Evolutionary conservation across 805 yeast genomes (phyloP).

Genomic region (Kodamaea neixiangensis): DNA sequence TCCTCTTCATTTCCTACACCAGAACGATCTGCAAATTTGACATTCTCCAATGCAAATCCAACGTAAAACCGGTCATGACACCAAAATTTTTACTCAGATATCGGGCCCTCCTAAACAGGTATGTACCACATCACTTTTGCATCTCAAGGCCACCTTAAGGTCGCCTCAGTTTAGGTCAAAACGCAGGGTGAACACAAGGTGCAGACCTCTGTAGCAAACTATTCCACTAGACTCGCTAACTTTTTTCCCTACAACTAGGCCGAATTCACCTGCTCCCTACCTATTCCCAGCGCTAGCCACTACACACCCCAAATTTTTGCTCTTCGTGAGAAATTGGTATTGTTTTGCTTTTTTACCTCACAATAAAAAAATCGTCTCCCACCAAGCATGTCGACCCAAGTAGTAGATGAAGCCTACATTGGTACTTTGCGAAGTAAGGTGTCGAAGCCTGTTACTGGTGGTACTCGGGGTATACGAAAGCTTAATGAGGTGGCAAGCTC

Average conservation of each 20-base stretch:
- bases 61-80: not conserved
- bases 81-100: not conserved
- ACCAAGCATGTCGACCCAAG: conserved; percentile 9
- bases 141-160: not conserved
- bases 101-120: not conserved
- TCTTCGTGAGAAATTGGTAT: not conserved
- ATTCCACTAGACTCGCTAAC: not conserved
- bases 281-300: not conserved
- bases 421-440: not conserved
- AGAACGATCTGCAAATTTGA: not conserved
- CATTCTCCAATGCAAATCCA: not conserved
- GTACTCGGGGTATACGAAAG: not conserved
- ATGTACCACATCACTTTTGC: not conserved
- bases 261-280: not conserved
- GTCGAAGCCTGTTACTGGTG: not conserved
- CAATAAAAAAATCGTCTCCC: conserved; percentile 6
- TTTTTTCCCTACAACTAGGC: not conserved
- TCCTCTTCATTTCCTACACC: too few relatives aligned
- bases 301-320: conserved; percentile 1
- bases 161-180: too few relatives aligned
- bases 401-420: conserved; percentile 1
- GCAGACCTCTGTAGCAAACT: too few relatives aligned
- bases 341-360: not conserved
- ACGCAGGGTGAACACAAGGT: too few relatives aligned
- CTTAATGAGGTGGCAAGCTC: not conserved